Percentiles rank a stretch among this genome's conserved stretches.
phyloP scores from a whole-genome alignment of 106 monocot species.

The Dioscorea alata region DNA sequence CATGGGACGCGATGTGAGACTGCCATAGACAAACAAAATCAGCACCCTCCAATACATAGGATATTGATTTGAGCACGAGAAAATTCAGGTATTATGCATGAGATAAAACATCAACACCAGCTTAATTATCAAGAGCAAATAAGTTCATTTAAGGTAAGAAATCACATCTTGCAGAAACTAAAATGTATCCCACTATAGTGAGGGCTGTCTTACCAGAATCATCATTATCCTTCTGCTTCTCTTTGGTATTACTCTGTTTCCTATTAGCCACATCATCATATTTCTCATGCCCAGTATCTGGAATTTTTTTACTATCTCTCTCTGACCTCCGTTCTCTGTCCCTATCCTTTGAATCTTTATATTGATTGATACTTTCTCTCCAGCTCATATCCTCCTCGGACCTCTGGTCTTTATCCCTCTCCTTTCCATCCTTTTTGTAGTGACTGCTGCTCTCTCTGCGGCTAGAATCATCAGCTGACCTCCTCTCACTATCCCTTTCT shows the following conservation, averaged over 20 bases:
- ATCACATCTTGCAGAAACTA: too few relatives aligned
- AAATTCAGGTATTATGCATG: neutral
- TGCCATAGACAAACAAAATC: neutral
- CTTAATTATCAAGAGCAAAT: neutral
- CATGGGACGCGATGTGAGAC: too few relatives aligned
- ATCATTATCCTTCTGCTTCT: constrained; percentile 5
- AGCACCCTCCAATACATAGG: neutral
- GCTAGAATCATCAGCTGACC: neutral
- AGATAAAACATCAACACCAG: neutral
- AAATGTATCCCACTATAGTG: neutral
- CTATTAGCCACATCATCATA: constrained; percentile 1
- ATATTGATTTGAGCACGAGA: neutral
- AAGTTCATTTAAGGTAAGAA: neutral
- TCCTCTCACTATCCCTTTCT: constrained; percentile 1
- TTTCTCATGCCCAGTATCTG: neutral
- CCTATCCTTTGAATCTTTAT: constrained; percentile 6
- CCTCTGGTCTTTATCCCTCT: constrained; percentile 4
- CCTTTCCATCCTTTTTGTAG: neutral
- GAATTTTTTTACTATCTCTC: constrained; percentile 1
- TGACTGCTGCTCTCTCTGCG: too few relatives aligned
- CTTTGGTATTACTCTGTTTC: neutral
- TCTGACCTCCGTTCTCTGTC: neutral
- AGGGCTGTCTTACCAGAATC: constrained; percentile 4
- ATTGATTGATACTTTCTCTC: constrained; percentile 28
- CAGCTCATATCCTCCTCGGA: constrained; percentile 48